Evolutionary conservation across 2,329 filamentous ascomycete genomes (phyloP).

Genomic region (Delphinella strobiligena): DNA sequence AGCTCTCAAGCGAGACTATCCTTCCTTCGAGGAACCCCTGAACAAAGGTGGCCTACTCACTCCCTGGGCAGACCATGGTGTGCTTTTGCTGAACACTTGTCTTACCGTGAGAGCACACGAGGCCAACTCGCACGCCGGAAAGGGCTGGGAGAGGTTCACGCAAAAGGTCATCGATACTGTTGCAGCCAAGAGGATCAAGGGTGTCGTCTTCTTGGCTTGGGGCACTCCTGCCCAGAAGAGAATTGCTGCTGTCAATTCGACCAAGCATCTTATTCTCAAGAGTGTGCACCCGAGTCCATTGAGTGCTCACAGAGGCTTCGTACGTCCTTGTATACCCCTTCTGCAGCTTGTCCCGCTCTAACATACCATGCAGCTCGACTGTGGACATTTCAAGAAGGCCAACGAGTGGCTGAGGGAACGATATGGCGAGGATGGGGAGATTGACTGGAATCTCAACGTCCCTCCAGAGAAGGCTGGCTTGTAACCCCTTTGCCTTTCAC

Average conservation of each 20-base stretch:
- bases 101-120: slow-evolving; percentile 85
- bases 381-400: slow-evolving; percentile 66
- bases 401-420: slow-evolving; percentile 73
- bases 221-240: slow-evolving; percentile 72
- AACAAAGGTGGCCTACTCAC: slow-evolving; percentile 73
- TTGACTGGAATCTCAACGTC: slow-evolving; percentile 67
- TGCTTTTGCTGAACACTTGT: slow-evolving; percentile 88
- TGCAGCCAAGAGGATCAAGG: slow-evolving; percentile 59
- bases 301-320: slow-evolving; percentile 69
- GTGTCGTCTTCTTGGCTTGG: slow-evolving; percentile 95
- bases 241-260: slow-evolving; percentile 58
- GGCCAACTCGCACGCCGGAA: slow-evolving; percentile 71
- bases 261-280: slow-evolving; percentile 70
- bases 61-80: slow-evolving; percentile 87
- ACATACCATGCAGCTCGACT: slow-evolving; percentile 25
- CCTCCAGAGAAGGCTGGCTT: slow-evolving; percentile 29
- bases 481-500: too few relatives aligned
- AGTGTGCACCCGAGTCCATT: slow-evolving; percentile 90
- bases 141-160: slow-evolving; percentile 88
- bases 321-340: slow-evolving; percentile 27
- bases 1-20: slow-evolving; percentile 78
- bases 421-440: slow-evolving; percentile 68
- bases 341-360: slow-evolving; percentile 1
- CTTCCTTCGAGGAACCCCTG: slow-evolving; percentile 59
- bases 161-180: slow-evolving; percentile 85